Evolutionary conservation across 495 filamentous ascomycete genomes (phyloP).

Genomic region (Podospora tetraspora): DNA sequence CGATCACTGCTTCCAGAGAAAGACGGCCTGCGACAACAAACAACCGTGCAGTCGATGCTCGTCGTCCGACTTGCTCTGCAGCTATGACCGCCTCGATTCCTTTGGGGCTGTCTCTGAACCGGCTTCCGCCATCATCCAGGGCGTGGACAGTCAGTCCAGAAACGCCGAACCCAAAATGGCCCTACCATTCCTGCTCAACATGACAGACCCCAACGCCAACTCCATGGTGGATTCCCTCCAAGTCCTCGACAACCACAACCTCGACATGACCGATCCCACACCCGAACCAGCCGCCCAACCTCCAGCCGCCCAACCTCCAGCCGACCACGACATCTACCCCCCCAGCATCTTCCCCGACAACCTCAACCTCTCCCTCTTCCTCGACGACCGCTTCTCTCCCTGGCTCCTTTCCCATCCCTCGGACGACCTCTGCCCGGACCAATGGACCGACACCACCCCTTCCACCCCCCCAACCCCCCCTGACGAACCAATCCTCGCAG

Average conservation of each 20-base stretch:
- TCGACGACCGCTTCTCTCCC: background rate
- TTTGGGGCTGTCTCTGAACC: background rate
- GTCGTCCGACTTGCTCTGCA: slow-evolving; percentile 1
- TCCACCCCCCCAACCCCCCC: background rate
- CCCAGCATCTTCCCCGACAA: background rate
- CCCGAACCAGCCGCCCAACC: background rate
- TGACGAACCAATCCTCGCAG: background rate
- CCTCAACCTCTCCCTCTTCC: background rate
- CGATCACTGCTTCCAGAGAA: slow-evolving; percentile 15
- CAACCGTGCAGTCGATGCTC: slow-evolving; percentile 8
- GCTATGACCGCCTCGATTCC: background rate
- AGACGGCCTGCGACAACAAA: slow-evolving; percentile 8
- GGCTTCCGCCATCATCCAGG: background rate
- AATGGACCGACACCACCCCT: background rate
- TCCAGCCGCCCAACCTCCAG: background rate
- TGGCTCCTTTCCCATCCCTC: background rate
- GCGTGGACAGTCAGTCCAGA: background rate
- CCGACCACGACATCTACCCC: background rate
- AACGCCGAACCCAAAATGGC: slow-evolving; percentile 12
- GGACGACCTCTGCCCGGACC: background rate
- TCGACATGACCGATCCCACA: background rate
- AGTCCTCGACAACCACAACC: background rate
- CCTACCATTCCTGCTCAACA: slow-evolving; percentile 12
- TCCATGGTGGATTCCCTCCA: slow-evolving; percentile 9
- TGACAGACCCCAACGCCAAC: slow-evolving; percentile 14